Evolutionary conservation across 208 protist species (phyloP).

Genomic region (Leishmania lainsoni): DNA sequence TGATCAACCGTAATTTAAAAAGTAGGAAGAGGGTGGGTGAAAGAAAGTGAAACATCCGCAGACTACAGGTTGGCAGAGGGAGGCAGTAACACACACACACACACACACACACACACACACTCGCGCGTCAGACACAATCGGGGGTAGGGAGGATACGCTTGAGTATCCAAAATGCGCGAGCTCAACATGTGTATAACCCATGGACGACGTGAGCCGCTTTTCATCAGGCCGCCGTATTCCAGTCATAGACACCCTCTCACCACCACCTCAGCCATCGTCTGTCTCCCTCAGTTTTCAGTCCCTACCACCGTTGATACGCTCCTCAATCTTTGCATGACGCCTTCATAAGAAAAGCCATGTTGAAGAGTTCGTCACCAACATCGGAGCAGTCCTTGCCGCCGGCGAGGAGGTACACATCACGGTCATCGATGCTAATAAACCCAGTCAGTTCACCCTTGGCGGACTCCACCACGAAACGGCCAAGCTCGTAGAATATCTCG

Average conservation of each 20-base stretch:
- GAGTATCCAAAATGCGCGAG: not conserved
- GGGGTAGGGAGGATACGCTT: not conserved
- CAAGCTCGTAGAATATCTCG: constrained; percentile 82
- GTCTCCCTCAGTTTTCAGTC: not conserved
- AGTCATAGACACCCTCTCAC: not conserved
- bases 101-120: too few species aligned
- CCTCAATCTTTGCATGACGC: constrained; percentile 17
- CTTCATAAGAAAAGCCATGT: constrained; percentile 71
- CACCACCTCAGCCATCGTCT: not conserved
- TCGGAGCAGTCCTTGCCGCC: constrained; percentile 72
- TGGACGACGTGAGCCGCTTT: not conserved
- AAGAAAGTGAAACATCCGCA: not conserved
- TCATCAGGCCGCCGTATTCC: not conserved
- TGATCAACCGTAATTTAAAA: not conserved
- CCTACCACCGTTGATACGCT: too few species aligned
- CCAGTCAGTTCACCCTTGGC: constrained; percentile 73
- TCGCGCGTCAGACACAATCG: too few species aligned
- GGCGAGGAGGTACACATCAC: constrained; percentile 76
- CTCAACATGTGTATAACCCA: too few species aligned
- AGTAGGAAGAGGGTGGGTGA: not conserved
- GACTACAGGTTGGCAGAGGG: not conserved
- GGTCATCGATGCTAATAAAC: constrained; percentile 84
- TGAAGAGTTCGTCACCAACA: constrained; percentile 80
- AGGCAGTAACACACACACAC: not conserved
- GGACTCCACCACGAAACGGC: constrained; percentile 72